These are phyloP conservation scores for Pythium aristosporum DNA, from an alignment of 352 stramenopile genomes.

Conservation along the genomic window DNA sequence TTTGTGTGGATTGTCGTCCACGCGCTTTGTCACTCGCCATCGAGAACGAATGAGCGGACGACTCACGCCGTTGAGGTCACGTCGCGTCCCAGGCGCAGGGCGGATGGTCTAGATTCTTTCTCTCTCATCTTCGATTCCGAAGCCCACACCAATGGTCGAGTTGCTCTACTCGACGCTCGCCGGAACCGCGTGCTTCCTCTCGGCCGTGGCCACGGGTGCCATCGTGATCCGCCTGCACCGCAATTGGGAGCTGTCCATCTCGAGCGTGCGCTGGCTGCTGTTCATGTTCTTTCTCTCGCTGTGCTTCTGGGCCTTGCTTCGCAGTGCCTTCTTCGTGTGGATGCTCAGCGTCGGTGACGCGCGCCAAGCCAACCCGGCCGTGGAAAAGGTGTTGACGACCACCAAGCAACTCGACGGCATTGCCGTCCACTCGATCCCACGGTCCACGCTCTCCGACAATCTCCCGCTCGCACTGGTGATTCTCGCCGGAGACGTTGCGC, in stretches of 20 bases:
- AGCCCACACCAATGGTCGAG: not conserved
- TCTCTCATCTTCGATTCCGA: not conserved
- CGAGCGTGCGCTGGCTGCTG: conserved; percentile 21
- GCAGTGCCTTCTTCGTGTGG: conserved; percentile 18
- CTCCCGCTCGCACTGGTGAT: conserved; percentile 8
- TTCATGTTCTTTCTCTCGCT: conserved; percentile 22
- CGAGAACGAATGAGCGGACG: no score
- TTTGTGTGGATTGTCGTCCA: no score
- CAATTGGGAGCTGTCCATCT: conserved; percentile 41
- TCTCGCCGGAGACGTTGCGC: conserved; percentile 4
- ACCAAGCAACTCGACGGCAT: conserved; percentile 16
- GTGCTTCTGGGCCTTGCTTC: conserved; percentile 1
- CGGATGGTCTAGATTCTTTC: not conserved
- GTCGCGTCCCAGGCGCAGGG: not conserved
- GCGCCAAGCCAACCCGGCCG: not conserved
- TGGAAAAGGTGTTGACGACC: conserved; percentile 9
- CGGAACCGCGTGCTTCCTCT: conserved; percentile 19
- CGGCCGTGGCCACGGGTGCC: conserved; percentile 25
- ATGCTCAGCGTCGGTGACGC: not conserved
- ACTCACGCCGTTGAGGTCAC: not conserved
- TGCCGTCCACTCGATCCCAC: conserved; percentile 4
- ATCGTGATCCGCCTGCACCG: conserved; percentile 37
- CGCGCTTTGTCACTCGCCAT: no score
- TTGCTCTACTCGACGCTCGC: conserved; percentile 18
- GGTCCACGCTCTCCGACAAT: conserved; percentile 1